Percentiles rank a stretch among this genome's conserved stretches.
phyloP scores from a whole-genome alignment of 768 basidiomycete genomes.

The Leccinum fibrillosum region DNA sequence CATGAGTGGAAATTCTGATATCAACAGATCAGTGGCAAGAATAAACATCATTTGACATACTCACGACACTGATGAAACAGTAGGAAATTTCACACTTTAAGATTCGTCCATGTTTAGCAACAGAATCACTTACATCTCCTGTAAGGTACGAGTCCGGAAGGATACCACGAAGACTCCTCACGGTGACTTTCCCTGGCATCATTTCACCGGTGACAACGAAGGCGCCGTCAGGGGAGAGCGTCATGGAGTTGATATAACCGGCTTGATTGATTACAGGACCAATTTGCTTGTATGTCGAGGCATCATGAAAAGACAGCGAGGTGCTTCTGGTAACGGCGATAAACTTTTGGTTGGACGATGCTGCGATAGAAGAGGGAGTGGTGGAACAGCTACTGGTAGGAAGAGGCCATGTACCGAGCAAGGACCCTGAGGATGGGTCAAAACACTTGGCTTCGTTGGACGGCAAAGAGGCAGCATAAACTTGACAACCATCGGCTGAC shows the following conservation, averaged over 20 bases:
- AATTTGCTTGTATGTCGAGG: not conserved
- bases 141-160: not conserved
- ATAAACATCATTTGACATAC: not conserved
- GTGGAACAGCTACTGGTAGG: not conserved
- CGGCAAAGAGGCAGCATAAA: no score
- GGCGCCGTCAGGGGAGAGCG: not conserved
- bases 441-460: no score
- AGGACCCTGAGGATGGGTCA: not conserved
- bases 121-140: not conserved
- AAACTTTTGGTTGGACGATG: not conserved
- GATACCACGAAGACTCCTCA: not conserved
- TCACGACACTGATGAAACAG: not conserved
- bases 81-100: not conserved
- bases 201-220: no score
- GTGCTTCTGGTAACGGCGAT: not conserved
- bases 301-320: not conserved
- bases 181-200: not conserved
- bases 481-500: no score
- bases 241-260: not conserved
- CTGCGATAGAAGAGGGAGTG: not conserved
- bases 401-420: not conserved
- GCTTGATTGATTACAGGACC: not conserved
- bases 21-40: not conserved
- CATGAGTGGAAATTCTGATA: not conserved
- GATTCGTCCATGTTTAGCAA: not conserved